These are phyloP conservation scores for Phalaenopsis hybrid DNA, from an alignment of 116 monocot genomes.

Conservation along the genomic window DNA sequence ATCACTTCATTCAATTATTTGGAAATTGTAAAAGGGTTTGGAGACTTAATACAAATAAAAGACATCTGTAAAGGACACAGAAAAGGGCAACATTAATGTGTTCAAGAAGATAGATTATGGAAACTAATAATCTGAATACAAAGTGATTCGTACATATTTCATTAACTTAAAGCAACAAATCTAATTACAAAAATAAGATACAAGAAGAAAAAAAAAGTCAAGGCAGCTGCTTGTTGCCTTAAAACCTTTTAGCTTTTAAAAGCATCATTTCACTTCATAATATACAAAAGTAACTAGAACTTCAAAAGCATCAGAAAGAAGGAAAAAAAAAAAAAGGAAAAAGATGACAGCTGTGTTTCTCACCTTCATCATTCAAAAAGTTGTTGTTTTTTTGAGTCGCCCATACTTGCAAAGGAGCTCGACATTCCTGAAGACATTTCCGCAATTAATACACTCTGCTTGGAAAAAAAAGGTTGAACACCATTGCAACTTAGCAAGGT, in stretches of 20 bases:
- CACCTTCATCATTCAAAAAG: conserved; percentile 62
- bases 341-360: conserved; percentile 4
- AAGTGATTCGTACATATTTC: neutral
- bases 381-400: conserved; percentile 47
- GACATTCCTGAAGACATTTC: conserved; percentile 57
- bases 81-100: neutral
- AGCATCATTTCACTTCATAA: neutral
- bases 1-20: no score
- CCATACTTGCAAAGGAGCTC: conserved; percentile 79
- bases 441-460: neutral
- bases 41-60: no score
- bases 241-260: neutral
- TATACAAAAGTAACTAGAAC: neutral
- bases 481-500: neutral
- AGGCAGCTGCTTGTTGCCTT: neutral
- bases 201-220: neutral
- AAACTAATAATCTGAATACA: neutral
- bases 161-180: neutral
- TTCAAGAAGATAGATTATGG: neutral
- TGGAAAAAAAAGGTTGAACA: neutral
- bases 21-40: no score
- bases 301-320: neutral
- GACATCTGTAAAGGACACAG: neutral
- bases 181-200: neutral
- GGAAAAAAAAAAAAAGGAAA: no score